A percentile compares a stretch with the other conserved stretches of the same genome.
These are phyloP conservation scores for Pharnaceum exiguum DNA, from an alignment of 148 eudicot genomes.

Conservation along the genomic window DNA sequence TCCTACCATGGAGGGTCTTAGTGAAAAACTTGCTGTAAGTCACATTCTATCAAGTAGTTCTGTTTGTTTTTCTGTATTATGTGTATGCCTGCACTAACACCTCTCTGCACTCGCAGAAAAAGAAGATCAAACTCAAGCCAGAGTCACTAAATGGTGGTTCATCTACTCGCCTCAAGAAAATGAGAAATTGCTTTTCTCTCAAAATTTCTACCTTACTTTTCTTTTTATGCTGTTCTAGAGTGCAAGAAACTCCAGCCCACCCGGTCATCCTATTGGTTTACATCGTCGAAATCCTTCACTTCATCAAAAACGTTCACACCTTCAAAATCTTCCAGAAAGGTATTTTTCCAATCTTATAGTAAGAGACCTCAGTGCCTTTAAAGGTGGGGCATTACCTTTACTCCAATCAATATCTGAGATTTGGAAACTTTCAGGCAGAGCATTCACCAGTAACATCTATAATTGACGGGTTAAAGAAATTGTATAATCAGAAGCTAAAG, in stretches of 20 bases:
- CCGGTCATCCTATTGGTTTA: constrained; percentile 60
- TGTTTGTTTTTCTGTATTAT: not conserved
- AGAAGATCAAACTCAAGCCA: constrained; percentile 35
- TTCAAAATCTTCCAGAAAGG: constrained; percentile 65
- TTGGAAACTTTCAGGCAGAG: constrained; percentile 18
- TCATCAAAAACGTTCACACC: constrained; percentile 64
- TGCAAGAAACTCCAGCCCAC: constrained; percentile 38
- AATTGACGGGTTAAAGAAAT: constrained; percentile 73
- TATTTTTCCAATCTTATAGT: too few relatives aligned
- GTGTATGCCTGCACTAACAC: constrained; percentile 6
- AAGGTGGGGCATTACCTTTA: too few relatives aligned
- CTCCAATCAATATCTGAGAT: too few relatives aligned
- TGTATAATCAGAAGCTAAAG: constrained; percentile 76
- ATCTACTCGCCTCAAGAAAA: not conserved
- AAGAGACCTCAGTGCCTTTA: too few relatives aligned
- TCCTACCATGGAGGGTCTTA: constrained; percentile 70
- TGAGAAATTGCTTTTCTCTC: not conserved
- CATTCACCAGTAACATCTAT: constrained; percentile 59
- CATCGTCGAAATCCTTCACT: constrained; percentile 55
- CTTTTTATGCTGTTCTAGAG: constrained; percentile 30
- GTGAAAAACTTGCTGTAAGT: constrained; percentile 54
- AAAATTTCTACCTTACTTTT: constrained; percentile 1
- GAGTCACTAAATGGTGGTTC: constrained; percentile 44
- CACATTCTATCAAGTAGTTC: not conserved
- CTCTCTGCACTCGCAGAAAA: constrained; percentile 40